Conservation (phyloP, 2,329 filamentous ascomycete species). For the Microdochium paspali region DNA sequence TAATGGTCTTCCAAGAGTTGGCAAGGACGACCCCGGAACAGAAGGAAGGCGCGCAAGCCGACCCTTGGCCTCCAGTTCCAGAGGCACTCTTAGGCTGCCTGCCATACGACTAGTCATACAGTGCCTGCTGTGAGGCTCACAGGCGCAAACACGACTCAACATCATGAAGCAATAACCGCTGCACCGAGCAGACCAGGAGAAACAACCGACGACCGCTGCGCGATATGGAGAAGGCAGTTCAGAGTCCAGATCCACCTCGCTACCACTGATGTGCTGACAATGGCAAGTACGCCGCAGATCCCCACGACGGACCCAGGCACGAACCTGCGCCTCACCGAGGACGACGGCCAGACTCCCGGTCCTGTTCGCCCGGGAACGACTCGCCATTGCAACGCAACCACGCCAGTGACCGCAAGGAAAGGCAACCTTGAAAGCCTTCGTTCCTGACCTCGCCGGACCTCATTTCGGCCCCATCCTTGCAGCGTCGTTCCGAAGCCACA, state of each 20-base stretch:
- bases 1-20: too few relatives aligned
- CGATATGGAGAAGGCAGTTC: not conserved
- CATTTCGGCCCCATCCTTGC: not conserved
- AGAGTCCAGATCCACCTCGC: too few relatives aligned
- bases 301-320: not conserved
- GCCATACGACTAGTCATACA: too few relatives aligned
- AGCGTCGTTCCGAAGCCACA: not conserved
- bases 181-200: too few relatives aligned
- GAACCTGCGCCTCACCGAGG: not conserved
- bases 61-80: too few relatives aligned
- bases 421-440: not conserved
- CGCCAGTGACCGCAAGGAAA: too few relatives aligned
- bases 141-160: too few relatives aligned
- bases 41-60: too few relatives aligned
- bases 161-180: too few relatives aligned
- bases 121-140: too few relatives aligned
- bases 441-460: not conserved
- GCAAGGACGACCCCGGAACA: too few relatives aligned
- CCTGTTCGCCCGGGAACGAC: not conserved
- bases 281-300: not conserved
- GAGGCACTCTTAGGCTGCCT: too few relatives aligned
- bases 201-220: not conserved
- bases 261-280: not conserved
- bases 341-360: not conserved
- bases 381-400: not conserved